These are phyloP conservation scores for Fonsecaea pugnacius DNA, from an alignment of 2,329 filamentous ascomycete genomes.

Conservation along the genomic window DNA sequence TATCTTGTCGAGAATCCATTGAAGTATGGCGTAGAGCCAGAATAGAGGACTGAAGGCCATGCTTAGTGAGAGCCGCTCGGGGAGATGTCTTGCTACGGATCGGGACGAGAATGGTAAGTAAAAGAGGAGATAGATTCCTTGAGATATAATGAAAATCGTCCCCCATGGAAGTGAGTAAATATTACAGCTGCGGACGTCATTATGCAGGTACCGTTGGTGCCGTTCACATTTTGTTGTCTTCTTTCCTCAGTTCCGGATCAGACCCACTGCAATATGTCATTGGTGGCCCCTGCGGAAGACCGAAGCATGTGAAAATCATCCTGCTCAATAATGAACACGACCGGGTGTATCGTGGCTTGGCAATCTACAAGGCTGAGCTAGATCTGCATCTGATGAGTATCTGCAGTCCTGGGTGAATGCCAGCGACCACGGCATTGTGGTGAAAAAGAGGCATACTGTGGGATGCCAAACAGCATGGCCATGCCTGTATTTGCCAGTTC, in stretches of 20 bases:
- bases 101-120: neutral
- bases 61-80: neutral
- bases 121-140: neutral
- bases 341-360: neutral
- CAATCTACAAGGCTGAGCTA: neutral
- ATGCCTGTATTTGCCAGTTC: too few relatives aligned
- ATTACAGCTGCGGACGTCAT: constrained; percentile 11
- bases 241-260: neutral
- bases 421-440: neutral
- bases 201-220: constrained; percentile 13
- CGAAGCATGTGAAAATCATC: constrained; percentile 22
- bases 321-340: neutral
- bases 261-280: constrained; percentile 17
- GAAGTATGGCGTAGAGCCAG: constrained; percentile 67
- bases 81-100: neutral
- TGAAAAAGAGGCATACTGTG: neutral
- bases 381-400: neutral
- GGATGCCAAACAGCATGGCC: neutral
- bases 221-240: neutral
- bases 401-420: neutral
- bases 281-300: constrained; percentile 6
- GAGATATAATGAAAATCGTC: neutral
- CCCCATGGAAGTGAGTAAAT: neutral
- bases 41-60: constrained; percentile 39
- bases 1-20: constrained; percentile 66